Base-by-base conservation (phyloP, 2,329 filamentous ascomycete species). In the Thielaviopsis ethacetica region DNA sequence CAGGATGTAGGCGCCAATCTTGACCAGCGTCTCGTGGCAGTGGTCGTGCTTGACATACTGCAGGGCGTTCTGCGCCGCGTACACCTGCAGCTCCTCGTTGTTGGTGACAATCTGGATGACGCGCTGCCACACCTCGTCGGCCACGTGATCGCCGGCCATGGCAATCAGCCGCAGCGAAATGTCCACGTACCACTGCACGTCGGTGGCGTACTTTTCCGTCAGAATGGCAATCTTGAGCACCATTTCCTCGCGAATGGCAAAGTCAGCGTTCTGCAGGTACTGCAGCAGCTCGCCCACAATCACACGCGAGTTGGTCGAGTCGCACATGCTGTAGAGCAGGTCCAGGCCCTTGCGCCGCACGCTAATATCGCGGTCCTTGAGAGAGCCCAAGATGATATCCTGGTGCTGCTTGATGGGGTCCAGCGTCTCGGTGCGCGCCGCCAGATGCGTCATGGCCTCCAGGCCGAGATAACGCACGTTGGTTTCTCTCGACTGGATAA, bases 41-140 rank as follows among this genome's bases (percentile, higher is more conserved):
- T 91, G 87, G 62, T 95, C 88, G 19, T 85, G 83, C 70, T 95
- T 95, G 70, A 96, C 79, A 67, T 97, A 95, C 64, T 91, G 86
- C 49, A 98, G 74, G 22, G 93, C 90, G 65, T 94, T 94, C 68
- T 95, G 88, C 4, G 93, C 90, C 1, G 93, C 93, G 68, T 98
- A 98, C 0, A 95, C 85, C 71, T 98, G 93, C 12, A 98, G 78
- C 70, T 97, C 91, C 71, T 98, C 93, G 70, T 98, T 98, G 75
- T 98, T 98, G 58, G 93, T 97, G 61, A 97, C 91, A 65, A 98
- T 97, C 70, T 98, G 93, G 63, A 95, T 96, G 59, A 98, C 91
- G 65, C 93, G 84, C 70, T 98, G 93, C 93, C 93, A 98, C 19
- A 98, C 93, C 72, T 98, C 93, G 63, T 98, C 94, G 71, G 91